phyloP scores from a whole-genome alignment of 768 basidiomycete genomes.

The Pulveroboletus sp. region DNA sequence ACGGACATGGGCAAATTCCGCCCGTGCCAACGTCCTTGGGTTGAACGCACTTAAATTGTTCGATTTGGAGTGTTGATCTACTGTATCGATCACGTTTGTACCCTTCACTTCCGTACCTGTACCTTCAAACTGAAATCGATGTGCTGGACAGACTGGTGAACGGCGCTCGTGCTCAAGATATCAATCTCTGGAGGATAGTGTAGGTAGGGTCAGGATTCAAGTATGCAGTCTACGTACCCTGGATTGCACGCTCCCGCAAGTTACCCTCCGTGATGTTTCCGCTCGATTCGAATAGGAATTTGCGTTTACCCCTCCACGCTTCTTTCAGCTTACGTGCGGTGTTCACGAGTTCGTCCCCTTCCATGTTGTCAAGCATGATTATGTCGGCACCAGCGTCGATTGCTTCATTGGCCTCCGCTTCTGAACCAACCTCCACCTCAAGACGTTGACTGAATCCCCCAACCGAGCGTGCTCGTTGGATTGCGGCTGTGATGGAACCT shows the following conservation, averaged over 20 bases:
- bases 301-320: conserved; percentile 74
- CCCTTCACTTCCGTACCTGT: conserved; percentile 51
- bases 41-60: conserved; percentile 73
- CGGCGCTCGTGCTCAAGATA: conserved; percentile 85
- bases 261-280: conserved; percentile 93
- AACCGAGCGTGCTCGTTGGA: conserved; percentile 78
- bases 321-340: conserved; percentile 70
- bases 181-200: conserved; percentile 69
- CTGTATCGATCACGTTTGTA: not conserved
- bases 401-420: conserved; percentile 94
- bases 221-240: conserved; percentile 47
- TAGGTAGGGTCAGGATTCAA: not conserved
- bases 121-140: conserved; percentile 98
- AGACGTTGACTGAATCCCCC: conserved; percentile 89
- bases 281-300: conserved; percentile 89
- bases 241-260: conserved; percentile 71
- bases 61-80: conserved; percentile 35
- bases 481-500: conserved; percentile 90
- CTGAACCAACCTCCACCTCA: conserved; percentile 88
- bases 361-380: conserved; percentile 93
- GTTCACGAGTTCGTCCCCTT: conserved; percentile 62
- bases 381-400: conserved; percentile 93
- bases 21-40: conserved; percentile 61
- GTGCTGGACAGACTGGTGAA: conserved; percentile 89
- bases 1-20: conserved; percentile 42